phyloP scores from a whole-genome alignment of 2,329 filamentous ascomycete species.

The Harringtonia aguacate region DNA sequence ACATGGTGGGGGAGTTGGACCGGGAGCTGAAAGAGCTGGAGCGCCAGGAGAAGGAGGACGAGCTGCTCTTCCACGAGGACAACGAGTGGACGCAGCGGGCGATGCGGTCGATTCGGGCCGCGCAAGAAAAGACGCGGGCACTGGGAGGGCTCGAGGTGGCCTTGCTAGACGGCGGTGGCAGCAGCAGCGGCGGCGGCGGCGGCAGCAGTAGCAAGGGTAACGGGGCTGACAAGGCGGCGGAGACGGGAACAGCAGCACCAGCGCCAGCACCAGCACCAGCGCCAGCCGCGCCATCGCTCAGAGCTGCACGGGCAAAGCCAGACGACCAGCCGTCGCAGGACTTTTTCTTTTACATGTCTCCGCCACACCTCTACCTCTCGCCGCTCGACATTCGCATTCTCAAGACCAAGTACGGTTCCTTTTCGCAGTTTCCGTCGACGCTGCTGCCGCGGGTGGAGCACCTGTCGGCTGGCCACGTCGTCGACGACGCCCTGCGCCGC shows the following conservation, averaged over 20 bases:
- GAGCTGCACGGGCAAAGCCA: slow-evolving; percentile 26
- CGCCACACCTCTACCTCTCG: slow-evolving; percentile 81
- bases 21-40: slow-evolving; percentile 65
- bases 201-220: too few relatives aligned
- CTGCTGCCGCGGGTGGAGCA: slow-evolving; percentile 81
- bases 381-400: slow-evolving; percentile 87
- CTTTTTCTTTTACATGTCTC: slow-evolving; percentile 82
- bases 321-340: slow-evolving; percentile 24
- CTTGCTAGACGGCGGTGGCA: slow-evolving; percentile 12
- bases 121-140: slow-evolving; percentile 60
- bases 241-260: not conserved
- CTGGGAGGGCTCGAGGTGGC: slow-evolving; percentile 23
- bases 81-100: slow-evolving; percentile 88
- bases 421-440: slow-evolving; percentile 71
- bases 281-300: not conserved
- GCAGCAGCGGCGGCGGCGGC: slow-evolving; percentile 1
- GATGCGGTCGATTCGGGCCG: slow-evolving; percentile 59
- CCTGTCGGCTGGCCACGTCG: slow-evolving; percentile 75
- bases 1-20: slow-evolving; percentile 75
- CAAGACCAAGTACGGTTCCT: slow-evolving; percentile 78
- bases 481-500: slow-evolving; percentile 76
- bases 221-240: too few relatives aligned
- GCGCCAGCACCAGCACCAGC: not conserved
- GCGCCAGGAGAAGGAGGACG: slow-evolving; percentile 76
- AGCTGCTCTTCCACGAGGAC: slow-evolving; percentile 83